Percentiles rank a stretch among this genome's conserved stretches.
These are phyloP conservation scores for Penicillium lividum DNA, from an alignment of 495 filamentous ascomycete genomes.

Conservation along the genomic window DNA sequence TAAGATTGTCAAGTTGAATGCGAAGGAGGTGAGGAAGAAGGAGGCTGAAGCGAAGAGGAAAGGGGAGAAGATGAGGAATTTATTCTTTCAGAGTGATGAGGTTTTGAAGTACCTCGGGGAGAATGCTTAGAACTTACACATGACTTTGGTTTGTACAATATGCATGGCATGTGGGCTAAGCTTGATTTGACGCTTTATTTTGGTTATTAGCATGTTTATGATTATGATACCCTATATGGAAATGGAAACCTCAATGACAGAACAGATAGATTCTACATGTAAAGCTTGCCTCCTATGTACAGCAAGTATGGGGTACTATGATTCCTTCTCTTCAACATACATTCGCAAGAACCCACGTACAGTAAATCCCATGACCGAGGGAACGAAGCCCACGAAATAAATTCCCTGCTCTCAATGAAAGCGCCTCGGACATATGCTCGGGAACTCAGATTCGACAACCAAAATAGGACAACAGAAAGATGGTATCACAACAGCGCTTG, in stretches of 20 bases:
- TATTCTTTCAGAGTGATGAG: constrained; percentile 70
- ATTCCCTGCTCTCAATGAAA: not conserved
- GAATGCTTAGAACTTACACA: constrained; percentile 8
- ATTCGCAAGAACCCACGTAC: not conserved
- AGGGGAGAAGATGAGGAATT: constrained; percentile 59
- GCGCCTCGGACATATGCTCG: constrained; percentile 22
- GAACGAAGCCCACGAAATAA: not conserved
- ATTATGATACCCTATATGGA: constrained; percentile 5
- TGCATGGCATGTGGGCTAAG: not conserved
- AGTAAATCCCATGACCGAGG: not conserved
- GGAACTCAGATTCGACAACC: constrained; percentile 14
- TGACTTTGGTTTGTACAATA: not conserved
- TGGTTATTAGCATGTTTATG: not conserved
- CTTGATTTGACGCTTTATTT: not conserved
- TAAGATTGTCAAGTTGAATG: constrained; percentile 63
- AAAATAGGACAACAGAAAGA: constrained; percentile 20
- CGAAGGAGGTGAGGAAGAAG: constrained; percentile 65
- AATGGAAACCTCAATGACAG: not conserved
- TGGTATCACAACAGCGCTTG: constrained; percentile 45
- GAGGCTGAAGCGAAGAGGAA: constrained; percentile 61
- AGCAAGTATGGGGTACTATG: constrained; percentile 1
- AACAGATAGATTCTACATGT: not conserved
- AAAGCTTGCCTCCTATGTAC: not conserved
- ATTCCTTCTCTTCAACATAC: not conserved
- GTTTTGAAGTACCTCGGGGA: constrained; percentile 70